phyloP scores from a whole-genome alignment of 768 basidiomycete species.

The Kwoniella dendrophila region DNA sequence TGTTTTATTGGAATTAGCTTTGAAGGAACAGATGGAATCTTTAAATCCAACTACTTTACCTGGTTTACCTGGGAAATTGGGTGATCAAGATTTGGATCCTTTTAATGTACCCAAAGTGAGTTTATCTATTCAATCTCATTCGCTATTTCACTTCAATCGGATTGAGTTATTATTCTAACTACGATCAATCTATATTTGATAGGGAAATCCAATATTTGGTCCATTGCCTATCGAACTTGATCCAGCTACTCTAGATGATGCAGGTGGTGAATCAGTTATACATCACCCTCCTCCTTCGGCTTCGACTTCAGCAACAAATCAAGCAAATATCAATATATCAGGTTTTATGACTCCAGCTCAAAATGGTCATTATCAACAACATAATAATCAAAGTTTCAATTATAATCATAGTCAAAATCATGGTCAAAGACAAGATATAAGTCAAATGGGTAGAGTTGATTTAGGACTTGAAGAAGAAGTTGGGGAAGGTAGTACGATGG shows the following conservation, averaged over 20 bases:
- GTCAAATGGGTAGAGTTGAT: slow-evolving; percentile 4
- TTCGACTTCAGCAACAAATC: neutral
- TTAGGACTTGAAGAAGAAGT: slow-evolving; percentile 21
- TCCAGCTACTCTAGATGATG: slow-evolving; percentile 21
- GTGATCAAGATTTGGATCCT: slow-evolving; percentile 33
- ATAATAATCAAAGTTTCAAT: neutral
- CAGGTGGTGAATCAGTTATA: slow-evolving; percentile 27
- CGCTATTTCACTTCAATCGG: neutral
- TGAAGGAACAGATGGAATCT: slow-evolving; percentile 47
- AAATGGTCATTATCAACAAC: neutral
- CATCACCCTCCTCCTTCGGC: slow-evolving; percentile 14
- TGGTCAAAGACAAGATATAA: neutral
- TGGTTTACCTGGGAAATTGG: slow-evolving; percentile 40
- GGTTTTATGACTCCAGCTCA: too few relatives aligned
- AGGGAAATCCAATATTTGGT: slow-evolving; percentile 40
- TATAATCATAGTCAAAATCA: too few relatives aligned
- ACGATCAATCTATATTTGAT: neutral
- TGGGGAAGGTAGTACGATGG: slow-evolving; percentile 35
- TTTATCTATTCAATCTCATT: neutral
- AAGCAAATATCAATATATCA: neutral
- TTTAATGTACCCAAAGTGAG: slow-evolving; percentile 40
- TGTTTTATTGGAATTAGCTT: slow-evolving; percentile 51
- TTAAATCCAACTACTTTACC: slow-evolving; percentile 42
- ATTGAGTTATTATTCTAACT: neutral
- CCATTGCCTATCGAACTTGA: slow-evolving; percentile 33